These are phyloP conservation scores for Kodamaea neixiangensis DNA, from an alignment of 805 yeast species.

Conservation along the genomic window DNA sequence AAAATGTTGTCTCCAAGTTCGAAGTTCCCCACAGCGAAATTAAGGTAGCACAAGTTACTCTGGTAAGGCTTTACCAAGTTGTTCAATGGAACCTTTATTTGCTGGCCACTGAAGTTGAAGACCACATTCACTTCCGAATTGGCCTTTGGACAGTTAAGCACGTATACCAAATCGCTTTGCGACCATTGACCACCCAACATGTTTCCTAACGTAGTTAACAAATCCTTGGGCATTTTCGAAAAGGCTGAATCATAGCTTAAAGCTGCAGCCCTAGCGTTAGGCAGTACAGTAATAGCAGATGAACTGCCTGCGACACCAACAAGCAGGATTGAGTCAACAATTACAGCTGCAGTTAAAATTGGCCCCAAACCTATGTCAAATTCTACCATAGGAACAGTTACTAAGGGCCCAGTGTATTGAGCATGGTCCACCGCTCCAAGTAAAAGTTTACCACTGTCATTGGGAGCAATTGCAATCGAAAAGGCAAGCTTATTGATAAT, in stretches of 20 bases:
- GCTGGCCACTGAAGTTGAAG: slow-evolving; percentile 5
- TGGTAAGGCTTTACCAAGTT: no score
- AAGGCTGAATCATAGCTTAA: neutral
- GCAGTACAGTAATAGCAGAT: neutral
- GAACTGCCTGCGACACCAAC: neutral
- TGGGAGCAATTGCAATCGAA: slow-evolving; percentile 58
- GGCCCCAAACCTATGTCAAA: neutral
- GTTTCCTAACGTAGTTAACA: neutral
- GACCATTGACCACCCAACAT: neutral
- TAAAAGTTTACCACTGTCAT: slow-evolving; percentile 51
- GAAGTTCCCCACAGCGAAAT: neutral
- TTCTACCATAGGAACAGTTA: neutral
- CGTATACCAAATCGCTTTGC: neutral
- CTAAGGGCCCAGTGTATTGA: slow-evolving; percentile 38
- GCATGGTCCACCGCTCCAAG: slow-evolving; percentile 74
- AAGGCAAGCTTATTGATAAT: slow-evolving; percentile 55
- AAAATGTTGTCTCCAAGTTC: slow-evolving; percentile 30
- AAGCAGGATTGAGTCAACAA: neutral
- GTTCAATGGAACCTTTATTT: slow-evolving; percentile 1
- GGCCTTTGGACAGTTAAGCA: neutral
- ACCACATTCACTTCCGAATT: neutral
- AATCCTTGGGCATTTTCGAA: neutral
- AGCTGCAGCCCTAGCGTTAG: neutral
- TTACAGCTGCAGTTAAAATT: neutral
- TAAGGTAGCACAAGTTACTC: neutral